These are phyloP conservation scores for Tricholoma terreum DNA, from an alignment of 768 basidiomycete species.

Conservation along the genomic window DNA sequence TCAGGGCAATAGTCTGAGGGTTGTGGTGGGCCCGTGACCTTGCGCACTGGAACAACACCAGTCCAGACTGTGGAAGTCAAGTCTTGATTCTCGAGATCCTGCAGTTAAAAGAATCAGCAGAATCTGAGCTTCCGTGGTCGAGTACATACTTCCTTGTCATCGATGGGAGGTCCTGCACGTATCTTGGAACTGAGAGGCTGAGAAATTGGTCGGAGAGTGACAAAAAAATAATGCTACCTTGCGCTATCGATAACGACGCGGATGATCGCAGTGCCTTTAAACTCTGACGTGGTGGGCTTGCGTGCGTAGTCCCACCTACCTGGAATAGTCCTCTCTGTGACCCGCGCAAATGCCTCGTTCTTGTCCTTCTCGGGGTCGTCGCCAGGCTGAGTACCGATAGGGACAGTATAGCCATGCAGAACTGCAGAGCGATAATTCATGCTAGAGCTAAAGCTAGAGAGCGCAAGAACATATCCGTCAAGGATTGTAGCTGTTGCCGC, in stretches of 20 bases:
- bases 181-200: neutral
- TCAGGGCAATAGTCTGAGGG: neutral
- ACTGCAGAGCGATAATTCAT: constrained; percentile 1
- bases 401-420: neutral
- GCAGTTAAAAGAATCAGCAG: no score
- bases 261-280: neutral
- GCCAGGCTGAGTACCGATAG: neutral
- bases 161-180: neutral
- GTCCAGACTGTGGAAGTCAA: neutral
- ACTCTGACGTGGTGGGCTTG: neutral
- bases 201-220: neutral
- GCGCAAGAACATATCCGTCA: neutral
- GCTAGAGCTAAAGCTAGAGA: neutral
- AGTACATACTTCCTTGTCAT: neutral
- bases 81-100: neutral
- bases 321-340: neutral
- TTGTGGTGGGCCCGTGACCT: neutral
- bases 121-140: neutral
- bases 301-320: neutral
- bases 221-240: neutral
- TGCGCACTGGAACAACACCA: neutral
- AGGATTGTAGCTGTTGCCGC: neutral
- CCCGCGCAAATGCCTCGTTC: neutral
- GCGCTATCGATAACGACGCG: neutral
- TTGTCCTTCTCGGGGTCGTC: neutral